Base-by-base conservation (phyloP, 129 eudicot genomes). In the Rutidosis leptorrhynchoides region DNA sequence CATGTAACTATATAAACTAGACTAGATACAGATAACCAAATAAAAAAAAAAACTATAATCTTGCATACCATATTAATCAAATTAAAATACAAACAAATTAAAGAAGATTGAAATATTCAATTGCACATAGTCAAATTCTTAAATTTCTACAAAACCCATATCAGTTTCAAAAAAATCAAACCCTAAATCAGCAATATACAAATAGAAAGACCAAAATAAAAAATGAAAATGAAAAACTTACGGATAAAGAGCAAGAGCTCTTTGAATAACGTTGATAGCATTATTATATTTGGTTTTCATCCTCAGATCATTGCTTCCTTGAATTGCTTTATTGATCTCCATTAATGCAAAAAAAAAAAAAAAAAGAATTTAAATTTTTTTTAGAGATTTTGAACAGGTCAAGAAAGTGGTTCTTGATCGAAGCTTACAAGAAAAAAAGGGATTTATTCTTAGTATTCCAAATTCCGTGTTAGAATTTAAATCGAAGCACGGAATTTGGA, bases 221-320 rank as follows among this genome's bases (percentile, higher is more conserved):
- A n/a, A 1, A 6, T 0, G 9, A 46, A 15, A 46, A 1, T 1
- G 8, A 19, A 17, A 48, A 54, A 65, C 87, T 58, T 74, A 89
- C 96, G 84, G 65, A 79, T 89, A 89, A 28, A 89, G 87, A 79
- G 90, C 87, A 59, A 89, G 83, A 74, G 94, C 87, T 73, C 96
- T 77, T 66, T 71, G 84, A 71, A 85, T 85, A 62, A 83, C 94
- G 75, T 71, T 78, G 53, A 85, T 71, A 16, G 96, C 94, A 53
- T 83, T 89, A 35, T 79, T 81, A 79, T 85, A 89, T 85, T 89
- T 89, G 6, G 85, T 89, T 83, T 81, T 89, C 79, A 89, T 56
- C 74, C 90, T 85, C 21, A 74, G 83, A 77, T 89, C 96, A 74
- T 83, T 78, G 66, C 86, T 76, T 60, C 69, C 94, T 62, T 69